Evolutionary conservation across 139 green algal genomes (phyloP).

Genomic region (Pleodorina starrii): DNA sequence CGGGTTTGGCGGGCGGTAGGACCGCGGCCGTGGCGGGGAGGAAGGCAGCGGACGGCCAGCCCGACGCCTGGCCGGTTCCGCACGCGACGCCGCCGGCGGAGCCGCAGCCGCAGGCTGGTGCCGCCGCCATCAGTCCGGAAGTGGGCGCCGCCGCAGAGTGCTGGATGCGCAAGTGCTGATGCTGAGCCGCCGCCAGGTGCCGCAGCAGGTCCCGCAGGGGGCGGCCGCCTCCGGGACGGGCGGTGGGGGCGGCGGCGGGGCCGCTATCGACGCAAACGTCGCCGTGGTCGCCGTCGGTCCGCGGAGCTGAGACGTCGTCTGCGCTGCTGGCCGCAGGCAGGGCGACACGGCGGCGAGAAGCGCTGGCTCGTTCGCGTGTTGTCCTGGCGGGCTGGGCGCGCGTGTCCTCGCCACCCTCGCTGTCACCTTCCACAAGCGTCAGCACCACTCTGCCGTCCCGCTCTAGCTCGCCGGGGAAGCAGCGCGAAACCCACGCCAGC

Average conservation of each 20-base stretch:
- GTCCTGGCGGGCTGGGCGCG: too few relatives aligned
- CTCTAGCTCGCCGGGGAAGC: neutral
- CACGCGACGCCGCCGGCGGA: neutral
- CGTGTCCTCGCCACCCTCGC: too few relatives aligned
- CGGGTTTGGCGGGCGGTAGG: neutral
- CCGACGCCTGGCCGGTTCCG: neutral
- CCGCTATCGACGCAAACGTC: too few relatives aligned
- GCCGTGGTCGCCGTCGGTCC: too few relatives aligned
- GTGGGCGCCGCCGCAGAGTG: neutral
- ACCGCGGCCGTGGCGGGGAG: neutral
- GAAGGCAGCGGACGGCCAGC: neutral
- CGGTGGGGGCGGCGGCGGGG: too few relatives aligned
- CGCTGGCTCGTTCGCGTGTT: too few relatives aligned
- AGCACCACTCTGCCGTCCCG: neutral
- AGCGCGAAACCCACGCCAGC: neutral
- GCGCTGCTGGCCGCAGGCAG: too few relatives aligned
- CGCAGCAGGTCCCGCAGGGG: neutral
- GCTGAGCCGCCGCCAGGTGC: neutral
- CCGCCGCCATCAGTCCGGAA: neutral
- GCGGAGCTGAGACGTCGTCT: too few relatives aligned
- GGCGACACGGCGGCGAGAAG: too few relatives aligned
- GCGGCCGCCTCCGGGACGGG: too few relatives aligned
- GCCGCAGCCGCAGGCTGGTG: neutral
- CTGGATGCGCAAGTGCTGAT: constrained; percentile 16
- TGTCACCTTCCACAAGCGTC: constrained; percentile 2